Evolutionary conservation across 2,329 filamentous ascomycete genomes (phyloP), one percentile per base, ranked within the genome.

Genomic region (Huntiella decipiens): DNA sequence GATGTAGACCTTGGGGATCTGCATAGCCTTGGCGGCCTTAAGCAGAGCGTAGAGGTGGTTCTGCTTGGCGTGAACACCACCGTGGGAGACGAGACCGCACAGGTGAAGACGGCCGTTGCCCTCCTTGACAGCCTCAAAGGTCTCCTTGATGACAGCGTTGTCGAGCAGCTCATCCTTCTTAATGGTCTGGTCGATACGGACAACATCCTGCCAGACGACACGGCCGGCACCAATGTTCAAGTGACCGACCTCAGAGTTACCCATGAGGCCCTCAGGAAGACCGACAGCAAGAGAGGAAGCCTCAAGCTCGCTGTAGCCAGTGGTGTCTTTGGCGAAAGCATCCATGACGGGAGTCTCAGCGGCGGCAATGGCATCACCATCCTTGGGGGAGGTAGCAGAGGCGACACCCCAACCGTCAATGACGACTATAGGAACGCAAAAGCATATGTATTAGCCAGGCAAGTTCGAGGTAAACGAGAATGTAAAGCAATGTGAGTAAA

Each of bases 321-420:
- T 79, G 31, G 79, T 68, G 53, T 79, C 81, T 63, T 81, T 77
- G 58, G 79, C 82, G 61, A 98, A 87, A 51, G 75, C 77, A 63
- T 95, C 88, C 91, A 98, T 98, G 61, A 81, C 76, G 40, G 91
- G 91, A 48, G 91, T 96, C 54, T 94, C 73, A 55, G 88, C 91
- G 52, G 83, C 83, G 56, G 87, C 79, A 62, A 98, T 96, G 59
- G 91, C 91, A 68, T 98, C 88, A 63, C 91, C 88, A 64, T 93
- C 64, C 58, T 83, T 82, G 57, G 82, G 82, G 48, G 86, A 92
- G 49, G 78, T 67, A 54, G 80, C 79, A 52, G 77, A 77, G 56
- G 87, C 75, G 57, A 96, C 76, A 60, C 91, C 91, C 91, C 91
- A 98, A 59, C 91, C 91, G 68, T 98, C 91, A 71, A 98, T 98